Evolutionary conservation across 106 monocot genomes (phyloP), one percentile per base, ranked within the genome.

Genomic region (Dendrobium chrysotoxum): DNA sequence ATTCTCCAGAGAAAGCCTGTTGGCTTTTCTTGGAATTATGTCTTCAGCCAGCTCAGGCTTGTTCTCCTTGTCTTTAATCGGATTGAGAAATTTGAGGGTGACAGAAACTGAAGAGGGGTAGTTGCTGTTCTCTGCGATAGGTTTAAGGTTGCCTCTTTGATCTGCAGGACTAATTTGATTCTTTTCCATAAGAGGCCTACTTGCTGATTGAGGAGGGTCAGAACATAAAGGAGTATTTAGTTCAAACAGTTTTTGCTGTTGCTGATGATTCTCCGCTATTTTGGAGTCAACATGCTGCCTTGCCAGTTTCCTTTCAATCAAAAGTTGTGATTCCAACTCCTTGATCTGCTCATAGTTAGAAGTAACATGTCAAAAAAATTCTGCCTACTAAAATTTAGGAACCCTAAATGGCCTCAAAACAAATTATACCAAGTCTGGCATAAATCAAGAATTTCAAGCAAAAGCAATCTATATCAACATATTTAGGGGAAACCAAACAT

Each of bases 251-350:
- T 88, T 84, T 41, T 90, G 82, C 47, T 93, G 83, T 65, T 86
- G 81, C 16, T 80, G 81, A 23, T 88, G 86, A 10, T 88, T 78
- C 66, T 96, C 93, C 20, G 91, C 93, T 75, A 96, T 89, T 81
- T 85, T 93, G 53, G 79, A 87, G 82, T 91, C 91, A 2, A 96
- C 86, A 71, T 93, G 96, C 76, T 96, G 93, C 76, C 96, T 86
- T 66, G 90, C 91, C 50, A 96, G 72, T 77, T 90, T 96, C 68
- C 96, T 84, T 83, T 96, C 96, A 20, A 93, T 85, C 38, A 93
- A 80, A 75, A 96, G 68, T 79, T 93, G 96, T 53, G 93, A 88
- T 82, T 96, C 96, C 23, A 96, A 78, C 81, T 96, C 96, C 84
- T 93, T 96, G 15, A 87, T 72, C 90, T 90, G 85, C 18, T 70